Conservation (phyloP, 257 asterid species). For the Avicennia marina region DNA sequence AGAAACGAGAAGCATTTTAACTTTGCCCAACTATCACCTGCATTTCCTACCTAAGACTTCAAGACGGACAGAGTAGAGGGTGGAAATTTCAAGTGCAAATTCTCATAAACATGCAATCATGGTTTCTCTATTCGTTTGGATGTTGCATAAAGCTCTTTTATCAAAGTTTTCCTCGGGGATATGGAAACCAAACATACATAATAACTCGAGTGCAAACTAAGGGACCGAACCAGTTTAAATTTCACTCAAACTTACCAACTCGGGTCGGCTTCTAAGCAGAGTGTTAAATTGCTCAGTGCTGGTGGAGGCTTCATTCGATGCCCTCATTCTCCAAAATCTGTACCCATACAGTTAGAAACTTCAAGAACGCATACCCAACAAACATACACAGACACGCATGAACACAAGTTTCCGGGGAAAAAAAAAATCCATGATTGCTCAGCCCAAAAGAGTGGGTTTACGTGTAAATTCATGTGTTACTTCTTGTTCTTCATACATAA, state of each 20-base stretch:
- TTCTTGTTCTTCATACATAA: neutral
- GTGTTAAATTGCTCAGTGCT: conserved; percentile 41
- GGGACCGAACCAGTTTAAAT: conserved; percentile 8
- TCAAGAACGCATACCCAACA: neutral
- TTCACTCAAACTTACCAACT: conserved; percentile 34
- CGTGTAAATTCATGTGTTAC: conserved; percentile 11
- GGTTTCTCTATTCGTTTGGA: too few relatives aligned
- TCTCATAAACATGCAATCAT: too few relatives aligned
- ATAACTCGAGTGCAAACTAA: conserved; percentile 2
- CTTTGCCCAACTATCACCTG: too few relatives aligned
- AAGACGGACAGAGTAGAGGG: too few relatives aligned
- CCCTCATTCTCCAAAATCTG: conserved; percentile 44
- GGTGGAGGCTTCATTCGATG: conserved; percentile 56
- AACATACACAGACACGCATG: conserved; percentile 8
- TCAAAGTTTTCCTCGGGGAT: neutral
- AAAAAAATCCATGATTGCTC: conserved; percentile 20
- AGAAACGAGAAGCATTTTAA: too few relatives aligned
- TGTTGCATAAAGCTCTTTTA: neutral
- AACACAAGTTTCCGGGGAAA: neutral
- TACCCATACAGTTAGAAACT: neutral
- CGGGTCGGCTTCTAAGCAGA: conserved; percentile 32
- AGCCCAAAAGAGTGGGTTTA: conserved; percentile 6
- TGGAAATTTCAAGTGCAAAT: too few relatives aligned
- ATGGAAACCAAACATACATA: neutral
- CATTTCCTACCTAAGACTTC: too few relatives aligned